These are phyloP conservation scores for Purshia tridentata DNA, from an alignment of 306 rosid species.

Conservation along the genomic window DNA sequence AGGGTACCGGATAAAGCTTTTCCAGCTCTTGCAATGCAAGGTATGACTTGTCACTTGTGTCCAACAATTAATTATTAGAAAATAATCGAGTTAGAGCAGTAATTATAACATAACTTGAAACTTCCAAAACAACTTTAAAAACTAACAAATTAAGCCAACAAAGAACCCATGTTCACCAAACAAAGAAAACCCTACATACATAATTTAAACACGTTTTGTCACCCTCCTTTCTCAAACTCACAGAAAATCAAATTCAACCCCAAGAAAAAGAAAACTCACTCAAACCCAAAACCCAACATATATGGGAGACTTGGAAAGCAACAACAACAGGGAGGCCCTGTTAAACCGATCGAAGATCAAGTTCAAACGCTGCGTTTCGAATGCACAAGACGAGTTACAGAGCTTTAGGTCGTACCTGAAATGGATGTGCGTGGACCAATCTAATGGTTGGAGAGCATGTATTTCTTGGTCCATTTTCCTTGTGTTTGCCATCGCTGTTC, in stretches of 20 bases:
- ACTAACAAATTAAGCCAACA: not conserved
- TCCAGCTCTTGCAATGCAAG: too few relatives aligned
- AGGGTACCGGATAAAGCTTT: too few relatives aligned
- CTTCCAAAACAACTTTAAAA: not conserved
- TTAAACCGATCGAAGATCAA: constrained; percentile 18
- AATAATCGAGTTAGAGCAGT: too few relatives aligned
- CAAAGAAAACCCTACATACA: too few relatives aligned
- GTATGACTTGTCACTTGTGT: too few relatives aligned
- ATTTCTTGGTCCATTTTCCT: constrained; percentile 74
- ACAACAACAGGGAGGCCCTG: constrained; percentile 27
- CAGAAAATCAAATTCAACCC: not conserved
- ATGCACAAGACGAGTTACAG: constrained; percentile 65
- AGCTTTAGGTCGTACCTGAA: constrained; percentile 71
- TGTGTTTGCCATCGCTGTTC: constrained; percentile 54
- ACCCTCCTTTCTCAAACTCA: not conserved
- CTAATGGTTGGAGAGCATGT: constrained; percentile 45
- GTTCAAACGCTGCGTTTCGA: constrained; percentile 43
- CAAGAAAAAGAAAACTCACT: not conserved
- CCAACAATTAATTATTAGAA: too few relatives aligned
- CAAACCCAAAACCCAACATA: not conserved
- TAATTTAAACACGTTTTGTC: not conserved
- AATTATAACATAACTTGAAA: not conserved
- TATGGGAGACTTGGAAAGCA: constrained; percentile 21
- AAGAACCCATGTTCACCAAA: not conserved
- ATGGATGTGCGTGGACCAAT: constrained; percentile 97